phyloP scores from a whole-genome alignment of 345 rosid genomes.

The Hibiscus tridactylites region DNA sequence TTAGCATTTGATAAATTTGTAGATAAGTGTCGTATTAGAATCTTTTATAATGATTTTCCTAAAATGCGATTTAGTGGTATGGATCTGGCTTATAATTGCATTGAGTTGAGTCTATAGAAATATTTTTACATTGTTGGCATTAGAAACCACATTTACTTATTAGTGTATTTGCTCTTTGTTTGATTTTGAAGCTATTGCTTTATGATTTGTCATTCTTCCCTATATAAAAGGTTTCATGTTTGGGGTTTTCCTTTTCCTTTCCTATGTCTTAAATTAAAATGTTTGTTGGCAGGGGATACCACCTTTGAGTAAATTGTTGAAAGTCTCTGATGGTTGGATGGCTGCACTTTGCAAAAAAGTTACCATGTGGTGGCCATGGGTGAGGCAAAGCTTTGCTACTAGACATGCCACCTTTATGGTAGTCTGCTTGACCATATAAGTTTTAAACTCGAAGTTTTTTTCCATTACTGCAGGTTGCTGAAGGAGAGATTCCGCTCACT shows the following conservation, averaged over 20 bases:
- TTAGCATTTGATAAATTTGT: neutral
- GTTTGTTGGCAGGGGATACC: slow-evolving; percentile 53
- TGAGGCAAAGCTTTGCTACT: slow-evolving; percentile 20
- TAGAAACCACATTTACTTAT: neutral
- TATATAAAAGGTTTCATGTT: neutral
- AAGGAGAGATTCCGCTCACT: slow-evolving; percentile 57
- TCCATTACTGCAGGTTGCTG: slow-evolving; percentile 52
- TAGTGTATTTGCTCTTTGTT: neutral
- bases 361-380: slow-evolving; percentile 78
- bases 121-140: neutral
- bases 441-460: neutral
- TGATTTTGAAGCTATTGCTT: neutral
- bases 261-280: neutral
- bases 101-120: neutral
- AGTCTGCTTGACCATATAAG: neutral
- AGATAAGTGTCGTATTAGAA: too few relatives aligned
- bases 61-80: neutral
- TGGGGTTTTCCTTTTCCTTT: neutral
- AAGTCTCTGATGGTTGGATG: slow-evolving; percentile 61
- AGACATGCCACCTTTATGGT: neutral
- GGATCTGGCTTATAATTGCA: neutral
- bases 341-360: slow-evolving; percentile 72
- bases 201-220: neutral
- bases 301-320: slow-evolving; percentile 51
- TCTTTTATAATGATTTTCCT: neutral